Conservation (phyloP, 495 filamentous ascomycete species). For the Penicillium bialowiezense region DNA sequence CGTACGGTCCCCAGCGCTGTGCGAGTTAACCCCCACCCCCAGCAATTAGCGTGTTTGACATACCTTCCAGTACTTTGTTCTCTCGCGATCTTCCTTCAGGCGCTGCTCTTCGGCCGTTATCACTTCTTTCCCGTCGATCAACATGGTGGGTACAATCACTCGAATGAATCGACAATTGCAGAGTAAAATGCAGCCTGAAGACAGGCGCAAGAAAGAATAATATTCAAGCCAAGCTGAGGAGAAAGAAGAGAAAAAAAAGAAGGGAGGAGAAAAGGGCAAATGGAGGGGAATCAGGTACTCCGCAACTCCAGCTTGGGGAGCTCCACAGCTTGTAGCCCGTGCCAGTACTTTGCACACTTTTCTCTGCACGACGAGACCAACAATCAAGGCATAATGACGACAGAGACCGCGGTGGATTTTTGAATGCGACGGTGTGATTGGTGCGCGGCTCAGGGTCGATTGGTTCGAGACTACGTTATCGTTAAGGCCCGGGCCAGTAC, state of each 20-base stretch:
- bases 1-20: slow-evolving; percentile 75
- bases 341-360: not conserved
- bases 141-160: slow-evolving; percentile 50
- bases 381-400: not conserved
- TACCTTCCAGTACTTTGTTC: slow-evolving; percentile 43
- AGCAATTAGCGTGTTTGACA: slow-evolving; percentile 52
- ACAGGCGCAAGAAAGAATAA: not conserved
- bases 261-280: not conserved
- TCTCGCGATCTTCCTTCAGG: slow-evolving; percentile 77
- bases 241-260: slow-evolving; percentile 3
- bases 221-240: not conserved
- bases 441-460: not conserved
- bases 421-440: not conserved
- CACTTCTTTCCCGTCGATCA: slow-evolving; percentile 80
- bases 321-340: not conserved
- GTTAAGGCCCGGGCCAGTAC: not conserved
- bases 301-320: not conserved
- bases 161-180: not conserved
- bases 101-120: slow-evolving; percentile 84
- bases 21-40: slow-evolving; percentile 44
- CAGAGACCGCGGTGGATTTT: not conserved
- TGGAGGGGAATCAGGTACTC: not conserved
- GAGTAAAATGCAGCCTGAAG: not conserved
- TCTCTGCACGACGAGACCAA: too few relatives aligned
- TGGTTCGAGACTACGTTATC: not conserved